A percentile compares a stretch with the other conserved stretches of the same genome.
These are phyloP conservation scores for Globisporangium nodosum DNA, from an alignment of 352 stramenopile species.

Conservation along the genomic window DNA sequence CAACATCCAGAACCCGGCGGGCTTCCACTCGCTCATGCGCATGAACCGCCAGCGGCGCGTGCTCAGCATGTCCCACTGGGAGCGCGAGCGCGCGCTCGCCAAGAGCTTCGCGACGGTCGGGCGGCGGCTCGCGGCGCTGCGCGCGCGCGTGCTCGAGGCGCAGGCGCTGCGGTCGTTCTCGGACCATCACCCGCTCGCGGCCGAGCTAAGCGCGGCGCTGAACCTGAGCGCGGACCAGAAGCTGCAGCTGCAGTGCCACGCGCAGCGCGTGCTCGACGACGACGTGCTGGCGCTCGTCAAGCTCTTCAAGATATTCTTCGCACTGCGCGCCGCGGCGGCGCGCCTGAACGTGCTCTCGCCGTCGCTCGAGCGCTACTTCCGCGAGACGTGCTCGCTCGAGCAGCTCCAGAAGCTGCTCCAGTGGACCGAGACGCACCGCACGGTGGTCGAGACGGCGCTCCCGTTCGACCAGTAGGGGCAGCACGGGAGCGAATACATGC, in stretches of 20 bases:
- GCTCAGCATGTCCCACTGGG: conserved; percentile 36
- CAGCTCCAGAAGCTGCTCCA: conserved; percentile 69
- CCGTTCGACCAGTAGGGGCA: conserved; percentile 9
- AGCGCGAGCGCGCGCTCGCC: conserved; percentile 43
- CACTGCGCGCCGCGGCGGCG: conserved; percentile 58
- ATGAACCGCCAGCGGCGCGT: conserved; percentile 66
- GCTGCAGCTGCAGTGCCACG: conserved; percentile 57
- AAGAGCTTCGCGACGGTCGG: conserved; percentile 65
- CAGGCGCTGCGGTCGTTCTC: conserved; percentile 54
- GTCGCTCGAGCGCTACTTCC: conserved; percentile 64
- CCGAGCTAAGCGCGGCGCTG: conserved; percentile 41
- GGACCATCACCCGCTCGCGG: conserved; percentile 22
- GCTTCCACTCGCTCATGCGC: conserved; percentile 64
- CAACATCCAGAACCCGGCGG: conserved; percentile 63
- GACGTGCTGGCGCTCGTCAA: conserved; percentile 58
- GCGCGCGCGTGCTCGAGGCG: conserved; percentile 51
- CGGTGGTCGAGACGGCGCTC: conserved; percentile 42
- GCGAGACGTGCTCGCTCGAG: conserved; percentile 58
- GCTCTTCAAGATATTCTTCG: conserved; percentile 81
- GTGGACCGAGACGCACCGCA: conserved; percentile 69
- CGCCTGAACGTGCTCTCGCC: conserved; percentile 61
- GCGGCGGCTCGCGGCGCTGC: conserved; percentile 45
- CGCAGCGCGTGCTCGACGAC: conserved; percentile 51
- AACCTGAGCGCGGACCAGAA: conserved; percentile 52
- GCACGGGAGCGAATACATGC: background rate